Evolutionary conservation across 73 alveolate genomes (phyloP).

Genomic region (Breviolum minutum): DNA sequence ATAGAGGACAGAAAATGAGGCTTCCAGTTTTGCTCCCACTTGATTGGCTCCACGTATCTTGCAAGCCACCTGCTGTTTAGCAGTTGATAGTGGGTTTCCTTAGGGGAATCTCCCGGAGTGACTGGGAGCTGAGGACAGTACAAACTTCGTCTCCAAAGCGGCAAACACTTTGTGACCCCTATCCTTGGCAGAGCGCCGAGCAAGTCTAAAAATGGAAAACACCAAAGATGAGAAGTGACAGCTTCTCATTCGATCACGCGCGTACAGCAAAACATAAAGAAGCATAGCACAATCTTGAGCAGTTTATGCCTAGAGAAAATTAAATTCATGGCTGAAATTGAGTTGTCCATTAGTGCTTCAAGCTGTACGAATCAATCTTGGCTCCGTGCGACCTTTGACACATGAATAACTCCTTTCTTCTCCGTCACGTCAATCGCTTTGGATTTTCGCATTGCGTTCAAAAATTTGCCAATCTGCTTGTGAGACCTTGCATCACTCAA

Average conservation of each 20-base stretch:
- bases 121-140: background rate
- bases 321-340: background rate
- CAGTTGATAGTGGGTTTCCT: too few relatives aligned
- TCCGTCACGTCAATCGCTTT: constrained; percentile 93
- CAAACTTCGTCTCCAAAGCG: constrained; percentile 59
- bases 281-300: background rate
- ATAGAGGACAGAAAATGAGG: too few relatives aligned
- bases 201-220: background rate
- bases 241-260: background rate
- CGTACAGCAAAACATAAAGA: background rate
- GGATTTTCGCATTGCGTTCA: constrained; percentile 93
- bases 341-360: too few relatives aligned
- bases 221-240: background rate
- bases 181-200: background rate
- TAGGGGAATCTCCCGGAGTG: too few relatives aligned
- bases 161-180: constrained; percentile 62
- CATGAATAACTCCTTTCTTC: constrained; percentile 92
- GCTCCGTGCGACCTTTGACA: constrained; percentile 40
- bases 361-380: background rate
- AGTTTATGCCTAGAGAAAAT: background rate
- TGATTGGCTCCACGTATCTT: too few relatives aligned
- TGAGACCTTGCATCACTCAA: constrained; percentile 51
- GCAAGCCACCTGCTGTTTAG: too few relatives aligned
- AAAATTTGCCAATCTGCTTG: constrained; percentile 94
- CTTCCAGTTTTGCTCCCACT: too few relatives aligned